These are phyloP conservation scores for Colletotrichum cordylinicola DNA, from an alignment of 2,329 filamentous ascomycete species.

Conservation along the genomic window DNA sequence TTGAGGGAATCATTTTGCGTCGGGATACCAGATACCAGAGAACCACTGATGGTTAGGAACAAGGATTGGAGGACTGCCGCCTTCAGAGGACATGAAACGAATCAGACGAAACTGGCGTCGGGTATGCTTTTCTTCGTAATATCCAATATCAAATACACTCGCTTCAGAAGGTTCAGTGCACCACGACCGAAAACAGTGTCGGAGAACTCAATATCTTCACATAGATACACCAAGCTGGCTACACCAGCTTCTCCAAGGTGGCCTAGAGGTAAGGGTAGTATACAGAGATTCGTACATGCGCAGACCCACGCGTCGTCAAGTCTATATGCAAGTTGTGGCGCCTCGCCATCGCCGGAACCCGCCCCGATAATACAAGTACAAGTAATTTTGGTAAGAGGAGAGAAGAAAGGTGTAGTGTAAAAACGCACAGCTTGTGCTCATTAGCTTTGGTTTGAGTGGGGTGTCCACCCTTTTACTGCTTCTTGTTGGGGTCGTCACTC, in stretches of 20 bases:
- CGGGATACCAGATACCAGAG: background rate
- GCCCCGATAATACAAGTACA: constrained; percentile 21
- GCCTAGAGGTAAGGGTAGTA: constrained; percentile 20
- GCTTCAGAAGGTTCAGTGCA: background rate
- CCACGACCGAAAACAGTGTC: background rate
- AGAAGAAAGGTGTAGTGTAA: constrained; percentile 1
- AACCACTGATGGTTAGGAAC: background rate
- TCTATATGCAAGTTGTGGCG: constrained; percentile 23
- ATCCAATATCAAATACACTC: background rate
- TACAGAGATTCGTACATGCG: constrained; percentile 23
- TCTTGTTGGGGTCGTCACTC: constrained; percentile 19
- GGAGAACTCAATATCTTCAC: background rate
- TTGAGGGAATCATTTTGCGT: background rate
- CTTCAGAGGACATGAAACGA: background rate
- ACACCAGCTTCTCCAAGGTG: background rate
- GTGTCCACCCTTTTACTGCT: constrained; percentile 12
- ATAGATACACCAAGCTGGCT: background rate
- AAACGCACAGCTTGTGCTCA: constrained; percentile 1
- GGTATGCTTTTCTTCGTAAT: background rate
- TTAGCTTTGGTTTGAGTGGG: background rate
- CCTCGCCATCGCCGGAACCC: constrained; percentile 11
- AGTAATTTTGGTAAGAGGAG: constrained; percentile 12
- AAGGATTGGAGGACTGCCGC: background rate
- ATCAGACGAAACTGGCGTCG: background rate
- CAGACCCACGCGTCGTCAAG: constrained; percentile 18